Conservation (phyloP, 1,284 basidiomycete genomes). For the Peniophora sp. region DNA sequence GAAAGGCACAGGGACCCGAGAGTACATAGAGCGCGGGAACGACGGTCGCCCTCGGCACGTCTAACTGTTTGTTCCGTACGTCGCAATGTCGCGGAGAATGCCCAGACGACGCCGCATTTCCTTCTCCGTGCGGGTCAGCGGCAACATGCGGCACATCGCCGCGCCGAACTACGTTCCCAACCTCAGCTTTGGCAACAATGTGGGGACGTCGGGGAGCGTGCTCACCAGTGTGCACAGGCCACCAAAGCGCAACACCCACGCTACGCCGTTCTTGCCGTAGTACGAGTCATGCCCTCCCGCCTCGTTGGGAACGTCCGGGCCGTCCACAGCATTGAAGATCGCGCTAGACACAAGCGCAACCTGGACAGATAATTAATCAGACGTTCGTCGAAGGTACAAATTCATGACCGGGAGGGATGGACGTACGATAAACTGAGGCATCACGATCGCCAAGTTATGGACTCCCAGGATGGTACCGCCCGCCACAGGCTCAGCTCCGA, state of each 20-base stretch:
- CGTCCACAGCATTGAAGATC: conserved; percentile 81
- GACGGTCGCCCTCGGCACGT: too few relatives aligned
- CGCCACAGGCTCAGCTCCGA: conserved; percentile 50
- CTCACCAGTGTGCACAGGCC: conserved; percentile 72
- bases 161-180: conserved; percentile 58
- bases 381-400: not conserved
- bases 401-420: not conserved
- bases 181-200: conserved; percentile 3
- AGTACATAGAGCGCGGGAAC: too few relatives aligned
- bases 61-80: not conserved
- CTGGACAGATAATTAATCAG: conserved; percentile 30
- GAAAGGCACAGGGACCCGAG: too few relatives aligned
- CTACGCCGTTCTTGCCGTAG: conserved; percentile 79
- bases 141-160: conserved; percentile 67
- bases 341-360: conserved; percentile 83
- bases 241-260: conserved; percentile 91
- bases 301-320: conserved; percentile 26
- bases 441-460: conserved; percentile 90
- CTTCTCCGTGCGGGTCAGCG: conserved; percentile 83
- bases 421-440: conserved; percentile 86
- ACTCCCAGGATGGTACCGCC: conserved; percentile 96
- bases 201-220: not conserved
- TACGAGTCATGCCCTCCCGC: conserved; percentile 48
- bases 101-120: conserved; percentile 77
- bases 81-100: conserved; percentile 57